These are phyloP conservation scores for Kodamaea laetipori DNA, from an alignment of 805 yeast genomes.

Conservation along the genomic window DNA sequence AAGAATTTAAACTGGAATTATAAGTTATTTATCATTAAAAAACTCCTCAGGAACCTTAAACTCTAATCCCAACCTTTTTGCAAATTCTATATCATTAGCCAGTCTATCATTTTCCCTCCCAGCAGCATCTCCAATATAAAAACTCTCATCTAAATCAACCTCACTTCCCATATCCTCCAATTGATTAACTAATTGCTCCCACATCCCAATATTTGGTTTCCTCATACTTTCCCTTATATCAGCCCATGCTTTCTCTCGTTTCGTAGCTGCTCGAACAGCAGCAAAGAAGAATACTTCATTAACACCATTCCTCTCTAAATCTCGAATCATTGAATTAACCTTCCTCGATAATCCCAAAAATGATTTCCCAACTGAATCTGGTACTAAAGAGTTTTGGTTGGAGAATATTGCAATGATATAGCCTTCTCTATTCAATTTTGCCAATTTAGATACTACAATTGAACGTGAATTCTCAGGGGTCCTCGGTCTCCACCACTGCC, in stretches of 20 bases:
- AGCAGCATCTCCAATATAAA: slow-evolving; percentile 96
- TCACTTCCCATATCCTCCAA: slow-evolving; percentile 28
- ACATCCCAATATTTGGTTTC: slow-evolving; percentile 83
- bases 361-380: slow-evolving; percentile 35
- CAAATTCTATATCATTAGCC: slow-evolving; percentile 71
- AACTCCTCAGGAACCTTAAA: slow-evolving; percentile 76
- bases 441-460: slow-evolving; percentile 26
- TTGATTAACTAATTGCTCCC: slow-evolving; percentile 52
- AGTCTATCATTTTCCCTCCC: slow-evolving; percentile 79
- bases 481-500: slow-evolving; percentile 55
- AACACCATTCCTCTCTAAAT: slow-evolving; percentile 22
- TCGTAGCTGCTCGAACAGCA: slow-evolving; percentile 56
- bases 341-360: slow-evolving; percentile 44
- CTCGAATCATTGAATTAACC: slow-evolving; percentile 39
- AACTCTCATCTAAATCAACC: slow-evolving; percentile 48
- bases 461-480: slow-evolving; percentile 15
- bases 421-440: slow-evolving; percentile 22
- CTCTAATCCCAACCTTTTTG: slow-evolving; percentile 51
- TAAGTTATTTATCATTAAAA: slow-evolving; percentile 32
- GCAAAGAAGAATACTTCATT: slow-evolving; percentile 49
- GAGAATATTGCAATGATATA: slow-evolving; percentile 70
- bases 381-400: slow-evolving; percentile 77
- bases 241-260: slow-evolving; percentile 2
- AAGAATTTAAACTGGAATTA: too few relatives aligned
- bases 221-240: slow-evolving; percentile 40